phyloP scores from a whole-genome alignment of 2,329 filamentous ascomycete species.

The Phaeophleospora eucalypticola region DNA sequence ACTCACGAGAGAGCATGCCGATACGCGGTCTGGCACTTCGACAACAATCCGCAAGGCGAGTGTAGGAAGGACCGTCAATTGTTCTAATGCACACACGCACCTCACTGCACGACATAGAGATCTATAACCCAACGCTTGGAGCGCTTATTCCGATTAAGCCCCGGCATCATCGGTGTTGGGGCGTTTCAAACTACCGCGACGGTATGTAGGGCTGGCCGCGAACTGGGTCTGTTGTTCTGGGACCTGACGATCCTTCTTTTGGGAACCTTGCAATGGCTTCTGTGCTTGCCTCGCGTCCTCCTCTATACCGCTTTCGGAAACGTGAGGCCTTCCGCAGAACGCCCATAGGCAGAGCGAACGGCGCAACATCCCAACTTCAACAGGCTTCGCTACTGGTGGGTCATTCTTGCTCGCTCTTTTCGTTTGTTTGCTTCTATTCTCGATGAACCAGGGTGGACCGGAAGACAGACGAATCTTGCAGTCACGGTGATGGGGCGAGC shows the following conservation, averaged over 20 bases:
- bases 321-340: constrained; percentile 3
- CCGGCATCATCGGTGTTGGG: neutral
- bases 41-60: no score
- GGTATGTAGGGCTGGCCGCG: constrained; percentile 3
- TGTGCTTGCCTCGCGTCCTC: neutral
- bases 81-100: no score
- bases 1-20: neutral
- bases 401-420: neutral
- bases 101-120: neutral
- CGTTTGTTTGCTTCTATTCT: constrained; percentile 3
- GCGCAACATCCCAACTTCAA: neutral
- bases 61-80: no score
- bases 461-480: neutral
- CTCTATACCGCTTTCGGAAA: neutral
- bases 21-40: neutral
- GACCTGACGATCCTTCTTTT: constrained; percentile 7
- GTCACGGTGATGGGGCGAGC: neutral
- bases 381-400: constrained; percentile 1
- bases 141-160: constrained; percentile 7
- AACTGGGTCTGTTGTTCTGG: neutral
- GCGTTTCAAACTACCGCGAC: neutral
- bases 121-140: neutral
- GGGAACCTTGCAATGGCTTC: neutral
- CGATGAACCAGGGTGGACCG: neutral
- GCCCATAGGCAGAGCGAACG: constrained; percentile 5